Base-by-base conservation (phyloP, 495 filamentous ascomycete species). In the Tuber brumale region DNA sequence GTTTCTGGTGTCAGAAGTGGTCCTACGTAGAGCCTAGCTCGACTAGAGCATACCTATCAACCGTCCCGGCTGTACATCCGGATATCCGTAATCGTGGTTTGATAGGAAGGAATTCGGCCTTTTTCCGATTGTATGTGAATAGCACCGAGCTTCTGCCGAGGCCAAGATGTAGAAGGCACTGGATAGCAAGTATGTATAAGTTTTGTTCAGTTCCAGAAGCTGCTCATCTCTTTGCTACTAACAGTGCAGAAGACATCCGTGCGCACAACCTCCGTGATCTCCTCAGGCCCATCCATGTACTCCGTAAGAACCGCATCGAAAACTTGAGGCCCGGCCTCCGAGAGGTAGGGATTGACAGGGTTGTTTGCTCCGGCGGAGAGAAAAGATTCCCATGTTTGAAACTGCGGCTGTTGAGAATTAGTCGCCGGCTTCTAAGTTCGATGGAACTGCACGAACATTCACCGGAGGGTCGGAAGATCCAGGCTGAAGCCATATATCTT, bases 141-240 rank as follows among this genome's bases (percentile, higher is more conserved):
- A 97, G 88, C 16, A 91, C 83, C 0, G 95, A 97, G 71, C 89
- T 91, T 84, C 93, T 88, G 8, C 95, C 95, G 3, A 97, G 86
- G 0, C 91, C 92, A 16, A 97, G 87, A 71, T 89, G 88, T 48
- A 93, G 83, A 31, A 97, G 84, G 37, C 89, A 91, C 70, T 88
- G 82, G 84, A 84, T 23, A 88, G 76, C 18, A 87, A 76, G 42
- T 84, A 80, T 12, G 80, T 72, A 3, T 84, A 76, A 12, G 77
- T 74, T 48, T 80, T 81, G 19, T 70, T 74, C 46, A 87, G 48
- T n/a, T 69, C 70, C 0, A 86, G 76, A 5, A 77, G 77, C 70
- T 82, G 78, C n/a, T 31, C 82, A 78, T 7, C 69, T 39, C 27
- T 6, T 43, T 0, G 21, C 51, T 10, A 79, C 77, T 18, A 45